Conservation (phyloP, 2,329 filamentous ascomycete genomes). For the Beauveria rudraprayagi region DNA sequence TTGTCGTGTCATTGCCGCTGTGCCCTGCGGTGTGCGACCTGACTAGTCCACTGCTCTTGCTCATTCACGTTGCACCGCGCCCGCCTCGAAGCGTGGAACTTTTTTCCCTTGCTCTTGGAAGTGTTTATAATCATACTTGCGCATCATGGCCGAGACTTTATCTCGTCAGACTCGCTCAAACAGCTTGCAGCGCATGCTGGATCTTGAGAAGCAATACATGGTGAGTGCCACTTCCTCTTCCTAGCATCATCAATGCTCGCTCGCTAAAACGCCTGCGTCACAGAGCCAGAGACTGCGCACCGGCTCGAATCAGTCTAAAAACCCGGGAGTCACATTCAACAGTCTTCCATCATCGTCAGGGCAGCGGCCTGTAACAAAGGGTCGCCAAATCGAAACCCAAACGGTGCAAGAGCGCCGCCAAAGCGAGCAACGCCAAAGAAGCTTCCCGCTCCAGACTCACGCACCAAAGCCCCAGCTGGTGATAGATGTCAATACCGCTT, state of each 20-base stretch:
- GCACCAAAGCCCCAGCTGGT: slow-evolving; percentile 1
- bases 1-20: slow-evolving; percentile 4
- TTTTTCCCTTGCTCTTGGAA: neutral
- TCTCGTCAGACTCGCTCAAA: slow-evolving; percentile 26
- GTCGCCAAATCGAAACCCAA: neutral
- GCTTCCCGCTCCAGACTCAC: slow-evolving; percentile 6
- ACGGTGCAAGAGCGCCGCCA: slow-evolving; percentile 6
- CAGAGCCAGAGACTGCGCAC: slow-evolving; percentile 11
- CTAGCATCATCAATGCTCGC: neutral
- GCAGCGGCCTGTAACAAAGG: neutral
- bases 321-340: neutral
- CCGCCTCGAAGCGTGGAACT: neutral
- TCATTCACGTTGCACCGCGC: slow-evolving; percentile 2
- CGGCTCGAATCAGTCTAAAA: neutral
- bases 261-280: neutral
- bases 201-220: slow-evolving; percentile 50
- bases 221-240: slow-evolving; percentile 30
- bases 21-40: neutral
- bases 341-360: neutral
- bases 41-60: slow-evolving; percentile 3
- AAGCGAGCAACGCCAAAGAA: slow-evolving; percentile 3
- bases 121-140: neutral
- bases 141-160: slow-evolving; percentile 4
- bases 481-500: slow-evolving; percentile 8
- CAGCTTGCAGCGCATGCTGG: slow-evolving; percentile 51